Conservation (phyloP, 306 rosid genomes). For the Trifolium subterraneum region DNA sequence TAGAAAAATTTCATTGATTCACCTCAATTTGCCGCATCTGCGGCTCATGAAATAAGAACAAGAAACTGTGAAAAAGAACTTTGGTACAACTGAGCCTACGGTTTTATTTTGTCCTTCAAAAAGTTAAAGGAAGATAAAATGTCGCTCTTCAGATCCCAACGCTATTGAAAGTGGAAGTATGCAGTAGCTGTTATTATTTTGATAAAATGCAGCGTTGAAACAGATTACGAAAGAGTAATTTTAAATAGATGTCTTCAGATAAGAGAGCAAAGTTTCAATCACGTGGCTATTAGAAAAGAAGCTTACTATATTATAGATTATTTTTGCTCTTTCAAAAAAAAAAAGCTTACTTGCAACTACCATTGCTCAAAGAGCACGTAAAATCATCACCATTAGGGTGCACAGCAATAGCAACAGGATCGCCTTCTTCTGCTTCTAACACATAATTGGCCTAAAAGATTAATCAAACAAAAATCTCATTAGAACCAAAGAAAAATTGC, state of each 20-base stretch:
- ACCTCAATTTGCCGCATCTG: no score
- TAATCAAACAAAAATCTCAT: constrained; percentile 14
- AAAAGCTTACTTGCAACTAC: constrained; percentile 89
- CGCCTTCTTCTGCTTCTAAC: constrained; percentile 87
- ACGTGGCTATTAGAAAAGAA: constrained; percentile 14
- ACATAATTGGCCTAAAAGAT: constrained; percentile 63
- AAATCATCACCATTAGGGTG: constrained; percentile 85
- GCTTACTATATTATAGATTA: no score
- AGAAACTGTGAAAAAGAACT: constrained; percentile 16
- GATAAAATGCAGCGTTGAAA: constrained; percentile 19
- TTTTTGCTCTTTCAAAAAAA: no score
- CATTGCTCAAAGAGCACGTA: constrained; percentile 76
- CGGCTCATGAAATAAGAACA: neutral
- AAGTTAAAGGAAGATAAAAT: constrained; percentile 14
- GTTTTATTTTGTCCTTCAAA: constrained; percentile 7
- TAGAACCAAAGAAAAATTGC: constrained; percentile 28
- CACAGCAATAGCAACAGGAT: constrained; percentile 78
- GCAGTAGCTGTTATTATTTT: constrained; percentile 14
- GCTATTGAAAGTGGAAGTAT: constrained; percentile 1
- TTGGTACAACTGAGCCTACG: neutral
- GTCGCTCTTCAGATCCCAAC: neutral
- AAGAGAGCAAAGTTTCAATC: constrained; percentile 2
- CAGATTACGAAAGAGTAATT: neutral
- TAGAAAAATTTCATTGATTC: no score
- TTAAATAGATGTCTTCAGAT: neutral